Base-by-base conservation (phyloP, 2,329 filamentous ascomycete genomes). In the Fusarium duplospermum region DNA sequence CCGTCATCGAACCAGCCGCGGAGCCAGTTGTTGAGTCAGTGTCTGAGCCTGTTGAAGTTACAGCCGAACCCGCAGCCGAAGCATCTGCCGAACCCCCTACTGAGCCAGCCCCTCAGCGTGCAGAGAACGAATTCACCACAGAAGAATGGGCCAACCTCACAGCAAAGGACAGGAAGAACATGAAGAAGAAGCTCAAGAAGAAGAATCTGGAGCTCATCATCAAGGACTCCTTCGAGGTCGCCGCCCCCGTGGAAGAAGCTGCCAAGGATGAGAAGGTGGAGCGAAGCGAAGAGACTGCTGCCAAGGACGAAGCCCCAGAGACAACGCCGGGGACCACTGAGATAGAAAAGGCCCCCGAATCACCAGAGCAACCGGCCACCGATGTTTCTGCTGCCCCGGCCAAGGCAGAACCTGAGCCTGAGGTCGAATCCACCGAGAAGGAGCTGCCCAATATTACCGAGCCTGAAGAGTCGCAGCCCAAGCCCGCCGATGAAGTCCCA, bases 141-240 rank as follows among this genome's bases (percentile, higher is more conserved):
- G 69, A 78, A 56, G 73, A 71, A n/a, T 78, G 76, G 76, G 52
- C 65, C 7, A 71, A 38, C 16, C 66, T 78, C 24, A 64, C 35
- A 27, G 60, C 42, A 27, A 78, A 77, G 64, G 76, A 78, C 2
- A 78, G 69, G 54, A 78, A 76, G 71, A 72, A 73, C 58, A 71
- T 78, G 60, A 78, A 65, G 40, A 78, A 76, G 50, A 73, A 70
- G 20, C 74, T 78, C 10, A 76, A 66, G 62, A 78, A 77, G 60
- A 72, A 69, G 71, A 75, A 71, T 10, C 58, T 77, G 0, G 76
- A 77, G 22, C 40, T 54, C 2, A 64, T 77, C n/a, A 45, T 77
- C 27, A 63, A 74, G 63, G 70, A 71, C 18, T 64, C 64, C 13
- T 65, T 69, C 6, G 58, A 62, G 16, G 14, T 42, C 29, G n/a